Percentiles rank a stretch among this genome's conserved stretches.
phyloP scores from a whole-genome alignment of 805 yeast species.

The Candida ulmi region DNA sequence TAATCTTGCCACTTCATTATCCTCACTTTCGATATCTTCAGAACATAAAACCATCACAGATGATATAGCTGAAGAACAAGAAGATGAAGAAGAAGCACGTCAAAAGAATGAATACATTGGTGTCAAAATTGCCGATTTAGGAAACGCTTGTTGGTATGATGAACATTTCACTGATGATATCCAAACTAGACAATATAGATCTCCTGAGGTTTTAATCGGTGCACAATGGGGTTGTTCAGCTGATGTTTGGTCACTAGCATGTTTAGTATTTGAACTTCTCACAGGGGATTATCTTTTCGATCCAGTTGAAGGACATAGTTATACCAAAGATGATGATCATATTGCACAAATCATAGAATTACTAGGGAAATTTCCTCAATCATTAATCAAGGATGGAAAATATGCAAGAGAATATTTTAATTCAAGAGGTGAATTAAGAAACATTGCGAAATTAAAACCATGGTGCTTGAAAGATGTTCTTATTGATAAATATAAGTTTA shows the following conservation, averaged over 20 bases:
- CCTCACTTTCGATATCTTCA: slow-evolving; percentile 33
- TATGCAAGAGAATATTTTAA: slow-evolving; percentile 60
- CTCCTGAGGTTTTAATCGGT: slow-evolving; percentile 83
- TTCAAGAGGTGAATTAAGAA: slow-evolving; percentile 62
- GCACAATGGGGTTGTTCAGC: slow-evolving; percentile 92
- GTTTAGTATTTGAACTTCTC: slow-evolving; percentile 81
- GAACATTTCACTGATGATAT: slow-evolving; percentile 64
- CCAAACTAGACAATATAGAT: slow-evolving; percentile 68
- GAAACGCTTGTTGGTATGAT: slow-evolving; percentile 62
- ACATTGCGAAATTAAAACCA: slow-evolving; percentile 76
- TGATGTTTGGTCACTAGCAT: slow-evolving; percentile 95
- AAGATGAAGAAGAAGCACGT: background rate
- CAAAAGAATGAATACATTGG: slow-evolving; percentile 46
- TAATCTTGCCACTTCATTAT: slow-evolving; percentile 30
- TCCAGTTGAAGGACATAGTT: slow-evolving; percentile 69
- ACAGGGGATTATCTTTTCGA: slow-evolving; percentile 95
- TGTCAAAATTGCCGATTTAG: slow-evolving; percentile 85
- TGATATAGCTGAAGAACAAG: background rate
- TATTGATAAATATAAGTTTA: slow-evolving; percentile 76
- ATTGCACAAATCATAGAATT: slow-evolving; percentile 91
- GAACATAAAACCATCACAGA: slow-evolving; percentile 19
- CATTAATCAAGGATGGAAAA: slow-evolving; percentile 52
- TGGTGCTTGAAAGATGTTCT: slow-evolving; percentile 86
- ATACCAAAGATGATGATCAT: slow-evolving; percentile 91
- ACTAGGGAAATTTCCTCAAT: slow-evolving; percentile 61